A percentile compares a stretch with the other conserved stretches of the same genome.
phyloP scores from a whole-genome alignment of 2,329 filamentous ascomycete species.

The Alternaria arborescens region DNA sequence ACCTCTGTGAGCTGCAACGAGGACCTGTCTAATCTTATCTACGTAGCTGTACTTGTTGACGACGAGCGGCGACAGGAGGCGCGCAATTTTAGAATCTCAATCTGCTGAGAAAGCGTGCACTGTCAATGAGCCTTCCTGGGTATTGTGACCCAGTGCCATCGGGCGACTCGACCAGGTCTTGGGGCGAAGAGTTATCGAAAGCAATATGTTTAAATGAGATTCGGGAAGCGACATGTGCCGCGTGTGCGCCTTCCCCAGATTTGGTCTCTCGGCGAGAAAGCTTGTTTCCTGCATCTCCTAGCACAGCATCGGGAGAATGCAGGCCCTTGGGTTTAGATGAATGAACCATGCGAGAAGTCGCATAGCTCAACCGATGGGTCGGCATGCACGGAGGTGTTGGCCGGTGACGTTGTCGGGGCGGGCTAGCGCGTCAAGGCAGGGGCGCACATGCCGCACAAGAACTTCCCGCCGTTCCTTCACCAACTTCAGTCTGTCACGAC shows the following conservation, averaged over 20 bases:
- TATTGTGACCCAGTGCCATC: background rate
- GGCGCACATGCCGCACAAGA: background rate
- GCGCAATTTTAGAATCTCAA: background rate
- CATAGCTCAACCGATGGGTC: background rate
- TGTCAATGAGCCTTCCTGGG: background rate
- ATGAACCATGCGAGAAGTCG: background rate
- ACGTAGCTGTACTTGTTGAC: background rate
- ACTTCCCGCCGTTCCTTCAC: background rate
- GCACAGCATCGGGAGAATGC: background rate
- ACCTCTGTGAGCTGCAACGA: background rate
- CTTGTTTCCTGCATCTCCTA: constrained; percentile 9
- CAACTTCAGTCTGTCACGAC: background rate
- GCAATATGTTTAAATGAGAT: constrained; percentile 20
- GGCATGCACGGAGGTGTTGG: background rate
- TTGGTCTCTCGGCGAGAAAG: constrained; percentile 11
- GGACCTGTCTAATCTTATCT: background rate
- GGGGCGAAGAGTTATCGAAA: constrained; percentile 12
- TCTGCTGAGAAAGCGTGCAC: background rate
- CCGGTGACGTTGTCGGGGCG: background rate
- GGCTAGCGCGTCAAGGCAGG: background rate
- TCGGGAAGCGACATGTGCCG: constrained; percentile 12
- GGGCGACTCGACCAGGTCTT: constrained; percentile 1
- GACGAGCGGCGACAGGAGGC: background rate
- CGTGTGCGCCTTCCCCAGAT: constrained; percentile 3
- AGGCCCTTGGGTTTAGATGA: background rate